Percentiles rank a stretch among this genome's conserved stretches.
Evolutionary conservation across 306 rosid species (phyloP).

Genomic region (Cucumis hystrix): DNA sequence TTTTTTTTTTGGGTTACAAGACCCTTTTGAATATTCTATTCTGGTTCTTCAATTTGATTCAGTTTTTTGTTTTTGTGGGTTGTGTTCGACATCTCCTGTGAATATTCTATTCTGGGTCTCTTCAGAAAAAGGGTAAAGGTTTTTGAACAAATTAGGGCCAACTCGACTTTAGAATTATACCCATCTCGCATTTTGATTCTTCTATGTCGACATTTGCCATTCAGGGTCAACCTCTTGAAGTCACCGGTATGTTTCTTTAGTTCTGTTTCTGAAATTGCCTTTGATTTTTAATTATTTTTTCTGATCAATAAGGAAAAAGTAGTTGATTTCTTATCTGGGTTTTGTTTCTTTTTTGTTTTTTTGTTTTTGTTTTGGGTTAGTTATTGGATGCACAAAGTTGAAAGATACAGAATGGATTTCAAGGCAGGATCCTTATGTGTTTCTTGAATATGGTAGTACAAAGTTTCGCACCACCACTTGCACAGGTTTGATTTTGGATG

Average conservation of each 20-base stretch:
- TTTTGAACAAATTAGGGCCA: neutral
- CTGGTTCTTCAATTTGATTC: neutral
- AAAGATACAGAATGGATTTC: slow-evolving; percentile 85
- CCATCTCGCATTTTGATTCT: neutral
- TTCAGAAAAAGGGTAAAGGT: neutral
- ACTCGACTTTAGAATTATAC: neutral
- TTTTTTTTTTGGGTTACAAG: neutral
- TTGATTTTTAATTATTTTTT: neutral
- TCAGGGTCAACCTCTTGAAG: slow-evolving; percentile 64
- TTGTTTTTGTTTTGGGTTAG: slow-evolving; percentile 21
- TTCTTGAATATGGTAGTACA: slow-evolving; percentile 52
- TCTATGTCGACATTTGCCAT: slow-evolving; percentile 47
- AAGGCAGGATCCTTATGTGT: slow-evolving; percentile 77
- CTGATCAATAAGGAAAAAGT: neutral
- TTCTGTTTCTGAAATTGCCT: neutral
- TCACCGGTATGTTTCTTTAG: slow-evolving; percentile 35
- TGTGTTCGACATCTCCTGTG: neutral
- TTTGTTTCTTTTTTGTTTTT: neutral
- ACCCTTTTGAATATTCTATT: neutral
- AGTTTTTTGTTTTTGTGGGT: neutral
- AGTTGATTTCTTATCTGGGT: slow-evolving; percentile 1
- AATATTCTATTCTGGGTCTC: neutral
- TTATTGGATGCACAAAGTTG: slow-evolving; percentile 62
- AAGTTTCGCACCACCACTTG: slow-evolving; percentile 67
- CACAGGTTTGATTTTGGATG: slow-evolving; percentile 32